Conservation (phyloP, 179 eudicot genomes). For the Pouteria campechiana region DNA sequence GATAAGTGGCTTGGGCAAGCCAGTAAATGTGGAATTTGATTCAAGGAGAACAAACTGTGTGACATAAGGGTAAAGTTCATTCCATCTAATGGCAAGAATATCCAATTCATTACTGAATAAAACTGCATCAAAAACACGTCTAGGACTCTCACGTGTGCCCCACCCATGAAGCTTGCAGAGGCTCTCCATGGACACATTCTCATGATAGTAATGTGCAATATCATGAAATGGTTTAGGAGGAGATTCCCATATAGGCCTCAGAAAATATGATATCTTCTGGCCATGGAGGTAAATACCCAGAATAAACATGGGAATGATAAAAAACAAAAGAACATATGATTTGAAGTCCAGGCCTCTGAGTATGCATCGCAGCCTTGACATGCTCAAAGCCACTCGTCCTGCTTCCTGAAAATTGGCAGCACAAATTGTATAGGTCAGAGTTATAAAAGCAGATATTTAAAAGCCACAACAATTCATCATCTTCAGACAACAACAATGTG, state of each 20-base stretch:
- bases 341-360: slow-evolving; percentile 24
- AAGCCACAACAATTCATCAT: too few relatives aligned
- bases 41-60: slow-evolving; percentile 45
- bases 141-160: slow-evolving; percentile 33
- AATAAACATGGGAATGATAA: slow-evolving; percentile 18
- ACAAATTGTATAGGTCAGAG: too few relatives aligned
- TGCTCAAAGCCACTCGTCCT: slow-evolving; percentile 5
- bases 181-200: slow-evolving; percentile 30
- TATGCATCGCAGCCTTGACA: slow-evolving; percentile 26
- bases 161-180: slow-evolving; percentile 46
- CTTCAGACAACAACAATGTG: too few relatives aligned
- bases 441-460: too few relatives aligned
- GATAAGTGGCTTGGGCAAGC: slow-evolving; percentile 23
- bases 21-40: slow-evolving; percentile 41
- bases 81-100: slow-evolving; percentile 41
- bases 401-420: slow-evolving; percentile 14
- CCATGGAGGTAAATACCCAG: slow-evolving; percentile 25
- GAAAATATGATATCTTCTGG: slow-evolving; percentile 22
- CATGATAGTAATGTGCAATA: slow-evolving; percentile 33
- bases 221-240: slow-evolving; percentile 34
- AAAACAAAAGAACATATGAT: slow-evolving; percentile 8
- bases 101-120: slow-evolving; percentile 41
- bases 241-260: slow-evolving; percentile 33
- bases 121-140: slow-evolving; percentile 47
- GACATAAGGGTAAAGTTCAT: slow-evolving; percentile 35